These are phyloP conservation scores for Somion occarium DNA, from an alignment of 1,284 basidiomycete genomes.

Conservation along the genomic window DNA sequence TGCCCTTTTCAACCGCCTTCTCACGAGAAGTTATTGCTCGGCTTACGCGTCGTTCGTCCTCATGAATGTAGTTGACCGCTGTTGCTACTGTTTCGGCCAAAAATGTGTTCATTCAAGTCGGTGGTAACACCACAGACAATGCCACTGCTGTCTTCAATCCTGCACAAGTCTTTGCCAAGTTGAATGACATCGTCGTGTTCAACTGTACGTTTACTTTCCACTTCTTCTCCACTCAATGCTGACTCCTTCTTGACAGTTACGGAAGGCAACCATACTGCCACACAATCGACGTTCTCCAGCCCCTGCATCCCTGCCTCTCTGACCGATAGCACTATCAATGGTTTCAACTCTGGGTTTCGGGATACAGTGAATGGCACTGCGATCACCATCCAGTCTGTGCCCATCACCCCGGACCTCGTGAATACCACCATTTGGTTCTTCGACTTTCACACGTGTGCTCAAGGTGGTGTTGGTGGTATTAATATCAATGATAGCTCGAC, in stretches of 20 bases:
- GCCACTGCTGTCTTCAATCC: conserved; percentile 43
- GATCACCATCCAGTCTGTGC: conserved; percentile 39
- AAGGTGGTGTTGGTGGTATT: conserved; percentile 58
- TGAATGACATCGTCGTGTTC: conserved; percentile 49
- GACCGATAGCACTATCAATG: conserved; percentile 45
- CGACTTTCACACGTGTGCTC: conserved; percentile 47
- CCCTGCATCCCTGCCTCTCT: conserved; percentile 48
- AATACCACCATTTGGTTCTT: conserved; percentile 55
- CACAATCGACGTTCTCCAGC: conserved; percentile 46
- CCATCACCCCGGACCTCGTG: conserved; percentile 29
- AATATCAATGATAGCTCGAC: conserved; percentile 46
- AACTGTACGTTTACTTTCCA: conserved; percentile 37
- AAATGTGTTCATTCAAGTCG: conserved; percentile 42
- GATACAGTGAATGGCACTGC: conserved; percentile 43
- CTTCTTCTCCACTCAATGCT: not conserved
- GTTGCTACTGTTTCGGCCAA: conserved; percentile 27
- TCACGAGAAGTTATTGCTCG: conserved; percentile 5
- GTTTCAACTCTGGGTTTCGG: conserved; percentile 52
- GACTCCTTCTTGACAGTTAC: conserved; percentile 37
- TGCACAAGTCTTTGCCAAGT: conserved; percentile 36
- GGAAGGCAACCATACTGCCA: conserved; percentile 52
- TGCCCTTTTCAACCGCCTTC: not conserved
- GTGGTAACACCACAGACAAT: conserved; percentile 40
- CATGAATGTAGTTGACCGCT: conserved; percentile 15
- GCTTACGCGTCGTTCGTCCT: not conserved